Evolutionary conservation across 2,329 filamentous ascomycete genomes (phyloP).

Genomic region (Fusarium tuaranense): DNA sequence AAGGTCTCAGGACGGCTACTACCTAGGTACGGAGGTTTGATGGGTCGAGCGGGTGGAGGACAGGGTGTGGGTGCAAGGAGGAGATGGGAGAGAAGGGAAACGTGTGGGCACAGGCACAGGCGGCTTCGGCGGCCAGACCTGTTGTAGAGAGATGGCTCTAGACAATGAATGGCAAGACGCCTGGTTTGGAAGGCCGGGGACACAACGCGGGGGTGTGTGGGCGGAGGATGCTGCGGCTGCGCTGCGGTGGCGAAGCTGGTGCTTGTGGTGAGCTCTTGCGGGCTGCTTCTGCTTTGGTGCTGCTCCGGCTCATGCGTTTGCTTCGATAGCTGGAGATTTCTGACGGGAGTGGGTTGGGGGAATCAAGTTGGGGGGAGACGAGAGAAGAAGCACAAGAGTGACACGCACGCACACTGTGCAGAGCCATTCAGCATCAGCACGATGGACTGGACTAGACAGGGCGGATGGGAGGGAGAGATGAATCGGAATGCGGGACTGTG

Average conservation of each 20-base stretch:
- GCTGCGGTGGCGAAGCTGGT: slow-evolving; percentile 27
- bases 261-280: slow-evolving; percentile 21
- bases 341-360: slow-evolving; percentile 28
- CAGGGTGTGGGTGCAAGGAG: slow-evolving; percentile 43
- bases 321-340: slow-evolving; percentile 11
- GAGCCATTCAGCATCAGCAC: slow-evolving; percentile 18
- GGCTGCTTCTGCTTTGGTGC: slow-evolving; percentile 24
- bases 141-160: not conserved
- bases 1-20: slow-evolving; percentile 44
- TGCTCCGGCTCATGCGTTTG: slow-evolving; percentile 19
- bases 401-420: slow-evolving; percentile 35
- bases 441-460: not conserved
- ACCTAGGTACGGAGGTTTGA: slow-evolving; percentile 40
- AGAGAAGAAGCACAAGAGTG: slow-evolving; percentile 24
- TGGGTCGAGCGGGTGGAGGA: slow-evolving; percentile 44
- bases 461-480: slow-evolving; percentile 28
- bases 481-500: slow-evolving; percentile 32
- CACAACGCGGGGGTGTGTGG: slow-evolving; percentile 37
- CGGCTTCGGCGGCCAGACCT: slow-evolving; percentile 32
- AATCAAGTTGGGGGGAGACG: slow-evolving; percentile 25
- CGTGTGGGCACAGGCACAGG: slow-evolving; percentile 19
- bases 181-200: slow-evolving; percentile 29
- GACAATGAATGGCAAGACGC: slow-evolving; percentile 37
- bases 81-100: slow-evolving; percentile 15
- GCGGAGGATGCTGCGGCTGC: slow-evolving; percentile 26